A percentile compares a stretch with the other conserved stretches of the same genome.
phyloP scores from a whole-genome alignment of 768 basidiomycete species.

The Trametes cingulata region DNA sequence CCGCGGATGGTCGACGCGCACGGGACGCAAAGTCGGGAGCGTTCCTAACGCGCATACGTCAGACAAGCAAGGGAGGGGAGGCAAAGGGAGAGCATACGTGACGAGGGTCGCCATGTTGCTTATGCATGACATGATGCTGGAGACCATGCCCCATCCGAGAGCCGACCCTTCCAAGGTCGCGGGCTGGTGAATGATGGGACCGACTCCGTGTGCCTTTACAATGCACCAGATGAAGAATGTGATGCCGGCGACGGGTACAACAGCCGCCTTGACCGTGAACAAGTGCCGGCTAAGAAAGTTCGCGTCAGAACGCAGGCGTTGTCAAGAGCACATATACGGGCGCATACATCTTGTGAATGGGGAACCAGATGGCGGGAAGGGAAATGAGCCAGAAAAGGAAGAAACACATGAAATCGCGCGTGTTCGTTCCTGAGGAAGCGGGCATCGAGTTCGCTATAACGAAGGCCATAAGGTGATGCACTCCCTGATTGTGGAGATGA shows the following conservation, averaged over 20 bases:
- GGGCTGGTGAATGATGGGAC: constrained; percentile 70
- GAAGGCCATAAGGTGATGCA: constrained; percentile 5
- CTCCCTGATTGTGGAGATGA: constrained; percentile 11
- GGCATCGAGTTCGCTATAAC: constrained; percentile 68
- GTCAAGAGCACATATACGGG: constrained; percentile 6
- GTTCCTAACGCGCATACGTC: constrained; percentile 45
- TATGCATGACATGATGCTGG: constrained; percentile 74
- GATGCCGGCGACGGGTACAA: constrained; percentile 70
- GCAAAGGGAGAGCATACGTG: constrained; percentile 45
- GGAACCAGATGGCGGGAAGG: constrained; percentile 80
- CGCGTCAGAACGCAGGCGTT: neutral
- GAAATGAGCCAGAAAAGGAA: constrained; percentile 86
- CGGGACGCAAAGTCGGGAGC: constrained; percentile 78
- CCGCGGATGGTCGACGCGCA: constrained; percentile 55
- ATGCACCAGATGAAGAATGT: constrained; percentile 80
- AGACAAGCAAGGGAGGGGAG: neutral
- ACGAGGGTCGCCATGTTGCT: constrained; percentile 78
- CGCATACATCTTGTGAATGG: constrained; percentile 75
- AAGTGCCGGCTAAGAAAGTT: constrained; percentile 58
- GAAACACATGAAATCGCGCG: constrained; percentile 78
- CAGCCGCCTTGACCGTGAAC: constrained; percentile 76
- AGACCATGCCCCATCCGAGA: constrained; percentile 76
- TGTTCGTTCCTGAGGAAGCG: constrained; percentile 70
- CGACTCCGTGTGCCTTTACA: constrained; percentile 73
- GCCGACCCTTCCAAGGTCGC: constrained; percentile 63